These are phyloP conservation scores for Schwanniomyces polymorphus DNA, from an alignment of 805 yeast species.

Conservation along the genomic window DNA sequence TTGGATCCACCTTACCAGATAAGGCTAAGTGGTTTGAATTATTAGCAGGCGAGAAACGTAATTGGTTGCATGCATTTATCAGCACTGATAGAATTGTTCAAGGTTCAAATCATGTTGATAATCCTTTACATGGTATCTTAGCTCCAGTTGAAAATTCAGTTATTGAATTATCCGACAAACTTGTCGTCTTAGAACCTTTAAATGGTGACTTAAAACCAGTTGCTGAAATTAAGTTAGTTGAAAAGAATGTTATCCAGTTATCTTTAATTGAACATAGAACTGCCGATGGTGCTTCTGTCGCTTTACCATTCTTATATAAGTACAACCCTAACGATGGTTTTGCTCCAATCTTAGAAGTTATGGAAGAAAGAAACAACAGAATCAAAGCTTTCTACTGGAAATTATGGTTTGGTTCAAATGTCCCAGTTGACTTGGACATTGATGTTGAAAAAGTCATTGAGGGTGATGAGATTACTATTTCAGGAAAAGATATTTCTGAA, in stretches of 20 bases:
- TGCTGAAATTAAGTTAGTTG: constrained; percentile 57
- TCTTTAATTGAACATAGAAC: constrained; percentile 86
- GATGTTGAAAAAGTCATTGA: constrained; percentile 70
- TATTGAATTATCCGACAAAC: constrained; percentile 54
- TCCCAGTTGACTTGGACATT: constrained; percentile 65
- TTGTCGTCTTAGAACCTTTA: constrained; percentile 67
- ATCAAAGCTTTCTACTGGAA: constrained; percentile 97
- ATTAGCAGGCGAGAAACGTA: constrained; percentile 74
- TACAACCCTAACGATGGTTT: constrained; percentile 88
- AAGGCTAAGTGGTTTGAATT: constrained; percentile 66
- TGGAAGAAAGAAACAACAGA: constrained; percentile 87
- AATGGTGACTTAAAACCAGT: constrained; percentile 71
- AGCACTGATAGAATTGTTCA: constrained; percentile 80
- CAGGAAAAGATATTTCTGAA: constrained; percentile 78
- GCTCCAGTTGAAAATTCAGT: constrained; percentile 65
- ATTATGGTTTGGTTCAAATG: constrained; percentile 79
- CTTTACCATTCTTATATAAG: constrained; percentile 73
- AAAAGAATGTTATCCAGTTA: constrained; percentile 59
- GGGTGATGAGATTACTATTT: constrained; percentile 68
- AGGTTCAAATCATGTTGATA: constrained; percentile 73
- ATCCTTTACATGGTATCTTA: constrained; percentile 79
- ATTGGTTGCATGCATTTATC: constrained; percentile 92
- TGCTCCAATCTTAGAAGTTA: constrained; percentile 89
- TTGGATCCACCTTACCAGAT: constrained; percentile 37
- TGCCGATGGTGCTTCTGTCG: constrained; percentile 69